Base-by-base conservation (phyloP, 2,329 filamentous ascomycete species). In the Pyrenophora teres region DNA sequence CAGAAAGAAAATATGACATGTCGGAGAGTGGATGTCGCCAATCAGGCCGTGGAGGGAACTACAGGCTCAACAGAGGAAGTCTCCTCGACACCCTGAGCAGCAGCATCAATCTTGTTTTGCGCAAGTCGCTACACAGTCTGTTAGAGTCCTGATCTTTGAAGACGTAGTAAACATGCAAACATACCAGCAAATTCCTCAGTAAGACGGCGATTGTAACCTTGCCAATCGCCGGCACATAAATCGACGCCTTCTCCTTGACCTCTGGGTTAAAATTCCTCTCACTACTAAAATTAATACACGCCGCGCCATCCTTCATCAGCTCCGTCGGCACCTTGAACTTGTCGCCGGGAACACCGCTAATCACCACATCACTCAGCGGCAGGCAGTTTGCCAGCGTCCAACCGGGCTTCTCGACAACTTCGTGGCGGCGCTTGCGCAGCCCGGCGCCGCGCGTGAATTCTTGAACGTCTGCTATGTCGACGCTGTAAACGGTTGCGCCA, bases 211-310 rank as follows among this genome's bases (percentile, higher is more conserved):
- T 97, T 0, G 94, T 99, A 40, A 97, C 93, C 79, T 97, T 99
- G 64, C 94, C 94, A 62, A 97, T 95, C 0, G 93, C 94, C 1
- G 94, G 94, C 15, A 97, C 92, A 67, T 97, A 99, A 67, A 99
- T 96, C 4, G 91, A 92, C 2, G 94, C 94, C 79, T 92, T 96
- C 73, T 97, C 89, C 78, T 96, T 97, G 62, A 97, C 86, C 40
- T 89, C 89, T 0, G 88, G 86, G 55, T 87, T 87, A 75, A 97
- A 97, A 77, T 99, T 97, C 79, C 92, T 90, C 75, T 89, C 91
- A 44, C 90, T 96, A 6, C 92, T 95, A 74, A 99, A 97, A 77
- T 99, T 99, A 78, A 99, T 92, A 81, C 94, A 99, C n/a, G 96
- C 90, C 25, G 90, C 92, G 40, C 94, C 94, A 50, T 96, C 90